These are phyloP conservation scores for Sporothrix mexicana DNA, from an alignment of 2,329 filamentous ascomycete species.

Conservation along the genomic window DNA sequence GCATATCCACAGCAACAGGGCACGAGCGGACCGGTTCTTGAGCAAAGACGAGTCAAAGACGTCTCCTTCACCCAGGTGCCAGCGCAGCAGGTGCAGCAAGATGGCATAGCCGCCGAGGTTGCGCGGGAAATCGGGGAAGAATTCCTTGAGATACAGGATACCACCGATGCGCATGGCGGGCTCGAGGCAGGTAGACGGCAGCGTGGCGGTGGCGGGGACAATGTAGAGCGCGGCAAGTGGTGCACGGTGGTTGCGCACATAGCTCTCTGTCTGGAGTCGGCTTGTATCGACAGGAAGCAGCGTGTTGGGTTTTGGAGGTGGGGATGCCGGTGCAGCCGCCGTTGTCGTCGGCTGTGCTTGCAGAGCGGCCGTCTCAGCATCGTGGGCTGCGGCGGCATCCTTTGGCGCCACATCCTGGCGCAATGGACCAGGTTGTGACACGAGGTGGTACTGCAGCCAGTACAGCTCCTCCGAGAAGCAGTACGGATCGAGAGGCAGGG, in stretches of 20 bases:
- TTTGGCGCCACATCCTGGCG: conserved; percentile 35
- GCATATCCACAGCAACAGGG: conserved; percentile 43
- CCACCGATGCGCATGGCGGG: conserved; percentile 42
- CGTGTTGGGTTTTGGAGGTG: not conserved
- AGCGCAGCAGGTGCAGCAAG: conserved; percentile 42
- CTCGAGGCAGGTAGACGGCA: conserved; percentile 38
- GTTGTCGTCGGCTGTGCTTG: not conserved
- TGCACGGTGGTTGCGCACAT: conserved; percentile 40
- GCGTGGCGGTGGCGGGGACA: conserved; percentile 27
- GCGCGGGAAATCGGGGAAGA: conserved; percentile 44
- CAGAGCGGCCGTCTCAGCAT: conserved; percentile 21
- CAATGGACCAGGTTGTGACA: conserved; percentile 42
- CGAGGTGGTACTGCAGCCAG: conserved; percentile 42
- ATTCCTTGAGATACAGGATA: conserved; percentile 45
- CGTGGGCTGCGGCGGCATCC: not conserved
- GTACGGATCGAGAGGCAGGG: conserved; percentile 42
- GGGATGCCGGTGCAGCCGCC: not conserved
- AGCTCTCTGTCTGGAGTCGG: conserved; percentile 37
- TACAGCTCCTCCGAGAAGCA: conserved; percentile 45
- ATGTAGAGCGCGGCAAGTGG: conserved; percentile 35
- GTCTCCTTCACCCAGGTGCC: conserved; percentile 38
- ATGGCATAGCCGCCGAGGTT: conserved; percentile 45
- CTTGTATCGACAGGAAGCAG: conserved; percentile 37
- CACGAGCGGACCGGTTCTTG: conserved; percentile 29
- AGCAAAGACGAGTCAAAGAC: conserved; percentile 9